Conservation (phyloP, 2,329 filamentous ascomycete species). For the Rachicladosporium sp. region DNA sequence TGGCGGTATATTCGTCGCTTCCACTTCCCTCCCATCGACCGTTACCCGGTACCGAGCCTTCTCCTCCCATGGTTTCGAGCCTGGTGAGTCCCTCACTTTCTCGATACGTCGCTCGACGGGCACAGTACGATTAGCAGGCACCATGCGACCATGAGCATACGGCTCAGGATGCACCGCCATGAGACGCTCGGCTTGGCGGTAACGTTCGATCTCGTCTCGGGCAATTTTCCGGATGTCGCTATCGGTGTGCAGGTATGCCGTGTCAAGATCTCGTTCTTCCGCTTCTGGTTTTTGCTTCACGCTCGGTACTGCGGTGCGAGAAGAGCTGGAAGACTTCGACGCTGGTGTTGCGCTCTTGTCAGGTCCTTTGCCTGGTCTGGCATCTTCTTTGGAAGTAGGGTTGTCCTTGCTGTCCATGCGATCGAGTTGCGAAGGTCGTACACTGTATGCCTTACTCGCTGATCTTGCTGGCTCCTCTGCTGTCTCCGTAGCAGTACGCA, state of each 20-base stretch:
- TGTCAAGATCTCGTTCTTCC: too few relatives aligned
- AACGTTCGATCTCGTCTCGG: constrained; percentile 22
- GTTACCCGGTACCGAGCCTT: background rate
- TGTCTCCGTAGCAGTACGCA: too few relatives aligned
- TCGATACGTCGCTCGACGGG: constrained; percentile 16
- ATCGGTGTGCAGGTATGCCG: constrained; percentile 2
- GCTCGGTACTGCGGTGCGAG: too few relatives aligned
- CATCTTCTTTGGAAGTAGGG: too few relatives aligned
- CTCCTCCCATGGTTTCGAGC: constrained; percentile 8
- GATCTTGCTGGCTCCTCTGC: too few relatives aligned
- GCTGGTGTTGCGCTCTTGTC: too few relatives aligned
- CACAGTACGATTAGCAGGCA: constrained; percentile 11
- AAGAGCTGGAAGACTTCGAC: too few relatives aligned
- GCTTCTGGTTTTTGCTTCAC: too few relatives aligned
- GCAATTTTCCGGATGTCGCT: constrained; percentile 20
- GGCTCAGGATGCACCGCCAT: constrained; percentile 18
- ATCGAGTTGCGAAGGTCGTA: too few relatives aligned
- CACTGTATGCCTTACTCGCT: too few relatives aligned
- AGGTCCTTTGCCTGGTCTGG: too few relatives aligned
- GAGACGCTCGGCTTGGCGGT: constrained; percentile 22
- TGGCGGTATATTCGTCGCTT: background rate
- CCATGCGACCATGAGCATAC: constrained; percentile 20
- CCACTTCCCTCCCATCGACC: background rate
- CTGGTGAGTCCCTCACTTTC: constrained; percentile 8
- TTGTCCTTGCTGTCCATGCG: too few relatives aligned